phyloP scores from a whole-genome alignment of 2,329 filamentous ascomycete species.

The Pestalotiopsis sp. region DNA sequence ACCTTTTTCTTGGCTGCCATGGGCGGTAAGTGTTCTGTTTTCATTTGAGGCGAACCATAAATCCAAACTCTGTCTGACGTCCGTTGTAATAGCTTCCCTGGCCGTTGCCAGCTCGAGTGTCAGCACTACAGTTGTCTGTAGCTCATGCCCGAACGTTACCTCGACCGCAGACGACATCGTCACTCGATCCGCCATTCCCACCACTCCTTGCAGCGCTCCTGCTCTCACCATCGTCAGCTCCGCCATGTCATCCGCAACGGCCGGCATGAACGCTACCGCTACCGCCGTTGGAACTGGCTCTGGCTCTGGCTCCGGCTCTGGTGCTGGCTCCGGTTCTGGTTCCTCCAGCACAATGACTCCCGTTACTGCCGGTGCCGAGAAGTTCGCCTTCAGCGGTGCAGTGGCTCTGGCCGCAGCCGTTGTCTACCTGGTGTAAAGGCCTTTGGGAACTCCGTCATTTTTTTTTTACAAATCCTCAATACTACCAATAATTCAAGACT shows the following conservation, averaged over 20 bases:
- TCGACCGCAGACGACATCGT: not conserved
- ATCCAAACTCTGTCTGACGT: not conserved
- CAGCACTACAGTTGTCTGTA: constrained; percentile 6
- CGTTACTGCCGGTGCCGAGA: not conserved
- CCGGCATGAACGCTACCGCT: not conserved
- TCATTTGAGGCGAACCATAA: not conserved
- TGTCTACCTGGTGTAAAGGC: not conserved
- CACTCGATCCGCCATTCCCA: not conserved
- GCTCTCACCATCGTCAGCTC: constrained; percentile 3
- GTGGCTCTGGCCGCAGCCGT: not conserved
- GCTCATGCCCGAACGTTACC: not conserved
- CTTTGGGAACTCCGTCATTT: not conserved
- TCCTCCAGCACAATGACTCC: not conserved
- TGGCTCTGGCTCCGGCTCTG: not conserved
- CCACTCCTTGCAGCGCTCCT: not conserved
- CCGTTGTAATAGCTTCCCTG: not conserved
- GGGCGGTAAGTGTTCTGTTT: not conserved
- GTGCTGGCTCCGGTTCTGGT: not conserved
- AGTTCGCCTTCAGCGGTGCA: not conserved
- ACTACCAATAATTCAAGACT: not conserved
- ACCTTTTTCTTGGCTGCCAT: not conserved
- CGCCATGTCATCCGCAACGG: not conserved
- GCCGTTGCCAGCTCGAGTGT: not conserved
- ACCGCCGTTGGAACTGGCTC: not conserved
- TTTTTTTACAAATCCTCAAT: not conserved